Evolutionary conservation across 208 protist species (phyloP), one percentile per base, ranked within the genome.

Genomic region (Leishmania mexicana): DNA sequence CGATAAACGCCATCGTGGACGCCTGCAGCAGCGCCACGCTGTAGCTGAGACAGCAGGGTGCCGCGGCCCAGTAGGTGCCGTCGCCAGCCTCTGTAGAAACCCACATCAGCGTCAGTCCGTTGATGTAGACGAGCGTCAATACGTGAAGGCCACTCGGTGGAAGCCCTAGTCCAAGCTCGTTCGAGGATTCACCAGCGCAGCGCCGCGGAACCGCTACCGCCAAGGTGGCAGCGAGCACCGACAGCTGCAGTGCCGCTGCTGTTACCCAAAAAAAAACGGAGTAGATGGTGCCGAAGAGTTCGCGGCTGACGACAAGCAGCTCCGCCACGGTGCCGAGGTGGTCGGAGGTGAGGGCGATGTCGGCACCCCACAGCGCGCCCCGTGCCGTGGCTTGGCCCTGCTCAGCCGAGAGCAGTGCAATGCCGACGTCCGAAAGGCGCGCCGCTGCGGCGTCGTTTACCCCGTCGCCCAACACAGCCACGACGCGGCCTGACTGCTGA

Each of bases 381-480:
- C 75, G 40, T 17, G 45, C n/a, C 3, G 85, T 21, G 10, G 35
- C 28, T 28, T 38, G 24, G 1, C 58, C 73, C 28, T 64, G 45
- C 40, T 81, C 76, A 8, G 80, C 57, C 7, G 90, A 87, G 7
- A 99, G 93, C 8, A 84, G 54, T 51, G 98, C 97, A 81, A 99
- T 90, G 76, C 97, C 96, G 80, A 99, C 95, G 85, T 99, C 89
- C 53, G 98, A 91, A 45, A 91, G 85, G 76, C 98, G 98, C 54
- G 99, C 75, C 17, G 98, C 97, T 67, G 97, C 97, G 13, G 96
- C 93, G 86, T 99, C 98, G 89, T 99, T 99, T 0, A 99, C 89
- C 74, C 99, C 99, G 91, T 99, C 98, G 70, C 98, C 99, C 54
- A 98, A 96, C 95, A 99, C 98, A 67, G 92, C 98, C 7, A 96